phyloP scores from a whole-genome alignment of 2,329 filamentous ascomycete genomes.

The Fonsecaea erecta region DNA sequence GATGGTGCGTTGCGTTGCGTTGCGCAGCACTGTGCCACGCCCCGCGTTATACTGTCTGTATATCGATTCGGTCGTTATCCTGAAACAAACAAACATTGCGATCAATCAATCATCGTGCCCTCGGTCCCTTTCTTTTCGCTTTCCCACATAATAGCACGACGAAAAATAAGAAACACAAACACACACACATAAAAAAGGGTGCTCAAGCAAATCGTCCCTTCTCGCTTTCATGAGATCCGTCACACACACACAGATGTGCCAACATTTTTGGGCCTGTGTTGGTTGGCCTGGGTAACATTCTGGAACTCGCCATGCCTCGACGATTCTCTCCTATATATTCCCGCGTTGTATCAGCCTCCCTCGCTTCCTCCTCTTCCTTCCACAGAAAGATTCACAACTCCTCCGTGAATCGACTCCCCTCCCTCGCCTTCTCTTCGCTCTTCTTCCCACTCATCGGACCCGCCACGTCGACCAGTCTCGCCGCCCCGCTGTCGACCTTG shows the following conservation, averaged over 20 bases:
- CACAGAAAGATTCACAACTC: conserved; percentile 20
- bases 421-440: conserved; percentile 12
- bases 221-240: neutral
- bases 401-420: conserved; percentile 34
- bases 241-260: neutral
- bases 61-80: neutral
- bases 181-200: too few species aligned
- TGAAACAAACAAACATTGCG: neutral
- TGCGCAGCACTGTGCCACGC: neutral
- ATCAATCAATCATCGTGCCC: neutral
- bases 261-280: neutral
- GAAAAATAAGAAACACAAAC: neutral
- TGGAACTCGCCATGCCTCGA: neutral
- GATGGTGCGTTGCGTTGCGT: neutral
- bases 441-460: conserved; percentile 13
- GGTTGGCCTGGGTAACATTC: neutral
- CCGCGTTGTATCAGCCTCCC: neutral
- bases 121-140: neutral
- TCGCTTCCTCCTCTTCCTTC: neutral
- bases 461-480: conserved; percentile 27
- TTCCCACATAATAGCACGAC: neutral
- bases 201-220: too few species aligned
- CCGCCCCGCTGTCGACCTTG: conserved; percentile 32
- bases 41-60: neutral
- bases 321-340: neutral